Conservation (phyloP, 2,329 filamentous ascomycete species). For the Alternaria dauci region DNA sequence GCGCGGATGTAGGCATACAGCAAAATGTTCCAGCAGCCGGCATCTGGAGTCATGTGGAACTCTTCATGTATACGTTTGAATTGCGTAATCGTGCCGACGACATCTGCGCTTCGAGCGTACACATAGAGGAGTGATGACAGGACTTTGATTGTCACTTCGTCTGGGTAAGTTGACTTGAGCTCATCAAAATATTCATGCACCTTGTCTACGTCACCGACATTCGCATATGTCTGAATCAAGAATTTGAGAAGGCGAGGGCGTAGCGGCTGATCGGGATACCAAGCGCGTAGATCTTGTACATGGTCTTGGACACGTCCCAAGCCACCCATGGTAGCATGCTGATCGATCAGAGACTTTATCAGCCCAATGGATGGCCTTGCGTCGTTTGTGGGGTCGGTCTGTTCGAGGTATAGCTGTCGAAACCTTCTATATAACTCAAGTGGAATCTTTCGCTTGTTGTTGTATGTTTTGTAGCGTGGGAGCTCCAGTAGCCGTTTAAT, state of each 20-base stretch:
- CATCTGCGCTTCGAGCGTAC: conserved; percentile 73
- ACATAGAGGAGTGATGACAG: conserved; percentile 66
- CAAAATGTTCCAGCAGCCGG: conserved; percentile 77
- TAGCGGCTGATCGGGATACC: conserved; percentile 33
- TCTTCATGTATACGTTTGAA: conserved; percentile 69
- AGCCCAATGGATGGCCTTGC: conserved; percentile 32
- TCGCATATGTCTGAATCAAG: conserved; percentile 43
- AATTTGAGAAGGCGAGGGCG: conserved; percentile 28
- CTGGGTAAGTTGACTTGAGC: conserved; percentile 21
- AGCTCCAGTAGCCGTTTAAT: conserved; percentile 36
- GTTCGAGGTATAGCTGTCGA: conserved; percentile 27
- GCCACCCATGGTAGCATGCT: conserved; percentile 30
- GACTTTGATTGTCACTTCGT: conserved; percentile 21
- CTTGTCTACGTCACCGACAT: conserved; percentile 41
- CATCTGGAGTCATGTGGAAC: conserved; percentile 65
- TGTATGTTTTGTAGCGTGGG: conserved; percentile 41
- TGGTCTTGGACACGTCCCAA: conserved; percentile 28
- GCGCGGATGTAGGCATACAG: conserved; percentile 74
- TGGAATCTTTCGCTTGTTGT: conserved; percentile 35
- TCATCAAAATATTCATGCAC: conserved; percentile 48
- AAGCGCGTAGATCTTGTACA: conserved; percentile 37
- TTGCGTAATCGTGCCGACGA: conserved; percentile 64
- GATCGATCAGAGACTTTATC: conserved; percentile 31
- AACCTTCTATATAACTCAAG: conserved; percentile 39
- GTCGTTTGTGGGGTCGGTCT: conserved; percentile 9